Conservation (phyloP, 192 early-diverging fungal genomes). For the Rhizophagus clarus region DNA sequence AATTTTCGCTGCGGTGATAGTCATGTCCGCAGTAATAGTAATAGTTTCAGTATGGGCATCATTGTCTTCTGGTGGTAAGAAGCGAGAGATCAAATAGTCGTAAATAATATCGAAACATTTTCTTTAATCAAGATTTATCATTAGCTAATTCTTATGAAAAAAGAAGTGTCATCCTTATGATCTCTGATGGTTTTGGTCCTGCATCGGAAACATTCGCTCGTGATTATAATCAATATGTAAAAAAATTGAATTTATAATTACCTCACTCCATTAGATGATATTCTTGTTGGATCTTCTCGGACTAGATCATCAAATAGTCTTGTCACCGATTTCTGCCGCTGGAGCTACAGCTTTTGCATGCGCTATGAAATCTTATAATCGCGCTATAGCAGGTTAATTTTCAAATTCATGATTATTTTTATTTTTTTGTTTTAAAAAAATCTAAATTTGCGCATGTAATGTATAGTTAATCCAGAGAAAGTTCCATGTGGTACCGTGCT, state of each 20-base stretch:
- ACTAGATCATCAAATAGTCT: constrained; percentile 81
- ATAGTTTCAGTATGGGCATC: neutral
- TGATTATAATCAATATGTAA: constrained; percentile 72
- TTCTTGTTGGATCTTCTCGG: constrained; percentile 86
- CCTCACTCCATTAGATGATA: constrained; percentile 62
- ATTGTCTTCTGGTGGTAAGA: neutral
- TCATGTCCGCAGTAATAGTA: neutral
- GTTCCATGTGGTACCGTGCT: constrained; percentile 90
- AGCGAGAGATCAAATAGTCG: neutral
- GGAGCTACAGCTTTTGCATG: constrained; percentile 97
- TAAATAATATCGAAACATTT: neutral
- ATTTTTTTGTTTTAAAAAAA: neutral
- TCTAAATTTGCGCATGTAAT: neutral
- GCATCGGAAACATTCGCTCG: constrained; percentile 89
- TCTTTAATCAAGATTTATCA: neutral
- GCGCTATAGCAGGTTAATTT: constrained; percentile 78
- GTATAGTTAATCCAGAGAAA: constrained; percentile 57
- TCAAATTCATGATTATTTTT: neutral
- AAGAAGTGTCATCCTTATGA: constrained; percentile 90
- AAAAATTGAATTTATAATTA: constrained; percentile 49
- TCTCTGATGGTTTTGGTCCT: constrained; percentile 94
- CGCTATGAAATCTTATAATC: constrained; percentile 89
- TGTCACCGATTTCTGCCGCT: constrained; percentile 95
- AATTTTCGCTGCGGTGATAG: neutral
- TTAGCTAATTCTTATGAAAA: constrained; percentile 34